Base-by-base conservation (phyloP, 139 green algal species). In the Micractinium conductrix region DNA sequence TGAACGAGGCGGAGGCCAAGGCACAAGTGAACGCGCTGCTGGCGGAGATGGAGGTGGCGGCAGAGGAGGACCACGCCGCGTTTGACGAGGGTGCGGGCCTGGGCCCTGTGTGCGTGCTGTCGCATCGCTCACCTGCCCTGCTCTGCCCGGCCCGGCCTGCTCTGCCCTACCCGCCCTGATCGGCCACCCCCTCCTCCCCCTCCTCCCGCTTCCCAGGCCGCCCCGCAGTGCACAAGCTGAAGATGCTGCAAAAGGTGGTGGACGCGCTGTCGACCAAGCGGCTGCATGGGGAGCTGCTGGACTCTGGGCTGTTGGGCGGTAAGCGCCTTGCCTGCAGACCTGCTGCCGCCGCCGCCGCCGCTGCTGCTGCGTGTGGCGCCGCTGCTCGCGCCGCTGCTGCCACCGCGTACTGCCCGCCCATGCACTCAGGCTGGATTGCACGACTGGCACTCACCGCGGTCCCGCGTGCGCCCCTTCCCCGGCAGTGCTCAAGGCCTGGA, bases 171-270 rank as follows among this genome's bases (percentile, higher is more conserved):
- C 14, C 12, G 4, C 17, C 55, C 10, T 69, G 24, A 35, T 2
- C 22, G 4, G 28, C 26, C 62, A 1, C 38, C 78, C 60, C 9
- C 0, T n/a, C 0, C 63, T 19, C 33, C 33, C 55, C 24, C 48
- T 35, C 12, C 58, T 8, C 42, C 17, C 48, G 48, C 16, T 58
- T 19, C 62, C 43, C 74, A 87, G 65, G 78, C 33, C 35, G 71
- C 24, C 92, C 93, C 0, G 92, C 92, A 12, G 45, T 96, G 24
- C 55, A 90, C 45, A 95, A 95, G 84, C 91, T 95, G 80, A 48
- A 79, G 22, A 89, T 95, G 89, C 86, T 95, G 60, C 40, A 72
- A 22, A 65, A 89, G 45, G 74, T 94, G 67, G 48, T 90, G 72
- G 74, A 86, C 21, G 80, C 89, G 50, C 76, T 95, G 44, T 71